Percentiles rank a stretch among this genome's conserved stretches.
Evolutionary conservation across 768 basidiomycete genomes (phyloP).

Genomic region (Lanmaoa pseudosensibilis): DNA sequence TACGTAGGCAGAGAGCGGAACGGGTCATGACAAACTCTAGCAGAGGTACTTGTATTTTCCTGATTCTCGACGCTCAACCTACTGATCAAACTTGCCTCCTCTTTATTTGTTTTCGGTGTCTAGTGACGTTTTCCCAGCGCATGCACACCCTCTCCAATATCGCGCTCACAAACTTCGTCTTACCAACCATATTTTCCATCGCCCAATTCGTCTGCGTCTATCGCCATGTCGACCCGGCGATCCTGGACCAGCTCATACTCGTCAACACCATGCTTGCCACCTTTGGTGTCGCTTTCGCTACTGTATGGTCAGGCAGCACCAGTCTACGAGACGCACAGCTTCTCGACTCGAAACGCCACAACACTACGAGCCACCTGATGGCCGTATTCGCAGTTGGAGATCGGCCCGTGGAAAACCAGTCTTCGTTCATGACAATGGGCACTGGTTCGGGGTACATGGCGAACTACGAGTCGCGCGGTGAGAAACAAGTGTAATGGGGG

Average conservation of each 20-base stretch:
- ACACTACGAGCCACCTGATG: neutral
- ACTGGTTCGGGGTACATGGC: no score
- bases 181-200: conserved; percentile 20
- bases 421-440: no score
- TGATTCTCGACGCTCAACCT: neutral
- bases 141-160: conserved; percentile 25
- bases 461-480: no score
- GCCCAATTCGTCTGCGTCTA: conserved; percentile 11
- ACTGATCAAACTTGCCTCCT: neutral
- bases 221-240: neutral
- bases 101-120: neutral
- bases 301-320: conserved; percentile 4
- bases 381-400: no score
- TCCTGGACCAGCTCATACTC: conserved; percentile 6
- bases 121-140: conserved; percentile 4
- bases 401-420: no score
- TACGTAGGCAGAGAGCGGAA: neutral
- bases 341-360: neutral
- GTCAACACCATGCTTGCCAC: conserved; percentile 10
- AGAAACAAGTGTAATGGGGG: no score
- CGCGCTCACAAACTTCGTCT: conserved; percentile 28
- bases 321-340: neutral
- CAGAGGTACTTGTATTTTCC: neutral
- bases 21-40: neutral
- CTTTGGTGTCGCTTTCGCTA: conserved; percentile 11